Evolutionary conservation across 345 rosid genomes (phyloP), one percentile per base, ranked within the genome.

Genomic region (Chamaenerion angustifolium): DNA sequence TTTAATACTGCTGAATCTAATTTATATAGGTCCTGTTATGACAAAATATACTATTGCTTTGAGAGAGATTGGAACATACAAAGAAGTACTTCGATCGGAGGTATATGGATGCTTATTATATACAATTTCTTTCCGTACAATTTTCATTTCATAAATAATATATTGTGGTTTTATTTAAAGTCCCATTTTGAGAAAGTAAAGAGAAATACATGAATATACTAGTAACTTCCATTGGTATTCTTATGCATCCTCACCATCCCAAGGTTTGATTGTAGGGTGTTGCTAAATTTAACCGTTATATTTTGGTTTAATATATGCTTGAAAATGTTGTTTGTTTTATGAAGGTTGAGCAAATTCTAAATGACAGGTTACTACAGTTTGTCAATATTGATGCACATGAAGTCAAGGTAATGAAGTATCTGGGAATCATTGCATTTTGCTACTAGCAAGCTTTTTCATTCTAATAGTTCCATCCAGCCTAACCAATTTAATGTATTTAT

Each of bases 1-100:
- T 12, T 5, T 42, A 13, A 41, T 18, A 31, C n/a, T 25, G 31
- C 42, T 2, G 43, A 31, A 1, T 42, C 59, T 25, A 52, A 10
- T 47, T 69, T 60, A 1, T 51, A 7, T 61, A 92, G 99, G 99
- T 45, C 97, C 99, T 56, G 99, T 93, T 46, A 93, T 93, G 97
- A 93, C 95, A 50, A 93, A 93, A 70, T 93, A 88, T 67, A 93
- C 99, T 21, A 88, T 93, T 70, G 99, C 99, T 5, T 66, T 93
- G 76, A 81, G 99, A 69, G 99, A 93, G 69, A 88, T 93, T 63
- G 99, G 97, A 48, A 93, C 97, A 18, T 88, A 88, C 73, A 93
- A 88, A 62, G 99, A 93, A 71, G 86, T 93, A 62, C 94, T 93
- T 65, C 86, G 99, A 21, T 85, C 99, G 40, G 94, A 88, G 94